These are phyloP conservation scores for Gamarada debralockiae DNA, from an alignment of 495 filamentous ascomycete species.

Conservation along the genomic window DNA sequence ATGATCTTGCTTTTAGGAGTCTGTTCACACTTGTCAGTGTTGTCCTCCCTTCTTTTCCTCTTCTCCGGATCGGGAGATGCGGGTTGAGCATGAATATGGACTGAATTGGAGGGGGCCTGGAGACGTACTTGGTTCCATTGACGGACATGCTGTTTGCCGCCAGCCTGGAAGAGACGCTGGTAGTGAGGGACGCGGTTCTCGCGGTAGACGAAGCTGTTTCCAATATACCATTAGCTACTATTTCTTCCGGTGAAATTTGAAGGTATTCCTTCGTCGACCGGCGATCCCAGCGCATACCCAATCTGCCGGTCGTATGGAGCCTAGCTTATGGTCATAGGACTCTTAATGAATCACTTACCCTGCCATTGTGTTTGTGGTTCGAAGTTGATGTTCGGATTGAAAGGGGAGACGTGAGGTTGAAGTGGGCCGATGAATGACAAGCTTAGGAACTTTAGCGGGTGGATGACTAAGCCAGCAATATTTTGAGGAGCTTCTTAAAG, in stretches of 20 bases:
- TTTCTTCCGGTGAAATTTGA: too few species aligned
- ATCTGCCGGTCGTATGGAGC: too few species aligned
- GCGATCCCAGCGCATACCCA: background rate
- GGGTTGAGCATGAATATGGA: background rate
- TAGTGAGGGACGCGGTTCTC: slow-evolving; percentile 82
- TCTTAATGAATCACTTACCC: slow-evolving; percentile 24
- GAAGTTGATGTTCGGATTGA: slow-evolving; percentile 6
- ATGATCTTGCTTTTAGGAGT: slow-evolving; percentile 60
- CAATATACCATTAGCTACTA: too few species aligned
- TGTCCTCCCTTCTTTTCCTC: background rate
- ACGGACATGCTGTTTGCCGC: slow-evolving; percentile 65
- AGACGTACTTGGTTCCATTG: slow-evolving; percentile 87
- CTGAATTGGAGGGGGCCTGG: too few species aligned
- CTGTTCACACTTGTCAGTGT: slow-evolving; percentile 29
- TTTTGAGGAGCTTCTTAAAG: slow-evolving; percentile 15
- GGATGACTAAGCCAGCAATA: slow-evolving; percentile 13
- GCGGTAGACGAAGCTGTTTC: slow-evolving; percentile 70
- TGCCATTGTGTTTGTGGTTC: slow-evolving; percentile 23
- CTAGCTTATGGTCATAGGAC: too few species aligned
- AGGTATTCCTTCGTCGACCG: too few species aligned
- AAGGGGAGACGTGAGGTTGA: slow-evolving; percentile 18
- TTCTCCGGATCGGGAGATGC: background rate
- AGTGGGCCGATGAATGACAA: slow-evolving; percentile 7
- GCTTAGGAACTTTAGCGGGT: slow-evolving; percentile 4
- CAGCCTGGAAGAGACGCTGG: slow-evolving; percentile 77